These are phyloP conservation scores for Gracilaria vermiculophylla DNA, from an alignment of 23 red algal genomes.

Conservation along the genomic window DNA sequence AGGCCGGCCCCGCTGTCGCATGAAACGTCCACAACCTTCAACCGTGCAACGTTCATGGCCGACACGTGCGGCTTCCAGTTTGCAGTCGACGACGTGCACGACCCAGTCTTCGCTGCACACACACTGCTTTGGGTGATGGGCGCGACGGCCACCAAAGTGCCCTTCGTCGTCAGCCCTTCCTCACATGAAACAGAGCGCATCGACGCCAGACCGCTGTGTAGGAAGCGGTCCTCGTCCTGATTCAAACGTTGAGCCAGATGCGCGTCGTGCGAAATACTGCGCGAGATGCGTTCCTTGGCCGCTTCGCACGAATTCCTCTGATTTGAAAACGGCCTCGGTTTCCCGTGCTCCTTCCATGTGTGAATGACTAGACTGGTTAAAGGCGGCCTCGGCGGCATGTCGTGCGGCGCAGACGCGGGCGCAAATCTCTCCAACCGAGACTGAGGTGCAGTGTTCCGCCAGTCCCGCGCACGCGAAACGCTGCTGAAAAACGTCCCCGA, in stretches of 20 bases:
- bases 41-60: too few relatives aligned
- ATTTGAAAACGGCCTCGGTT: conserved; percentile 54
- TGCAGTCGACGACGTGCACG: neutral
- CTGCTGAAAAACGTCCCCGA: too few relatives aligned
- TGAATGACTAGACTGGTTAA: conserved; percentile 72
- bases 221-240: neutral
- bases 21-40: too few relatives aligned
- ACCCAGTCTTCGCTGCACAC: too few relatives aligned
- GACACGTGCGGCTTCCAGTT: neutral
- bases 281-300: conserved; percentile 14
- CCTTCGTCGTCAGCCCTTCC: neutral
- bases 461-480: too few relatives aligned
- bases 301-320: neutral
- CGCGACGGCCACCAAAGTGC: neutral
- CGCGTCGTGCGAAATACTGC: conserved; percentile 26
- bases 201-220: neutral
- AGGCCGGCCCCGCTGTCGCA: too few relatives aligned
- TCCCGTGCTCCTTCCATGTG: conserved; percentile 83
- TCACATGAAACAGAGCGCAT: neutral
- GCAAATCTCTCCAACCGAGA: too few relatives aligned
- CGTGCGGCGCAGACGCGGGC: too few relatives aligned
- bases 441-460: too few relatives aligned
- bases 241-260: conserved; percentile 5
- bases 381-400: conserved; percentile 63
- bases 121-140: neutral